These are phyloP conservation scores for Mycena galopus DNA, from an alignment of 768 basidiomycete genomes.

Conservation along the genomic window DNA sequence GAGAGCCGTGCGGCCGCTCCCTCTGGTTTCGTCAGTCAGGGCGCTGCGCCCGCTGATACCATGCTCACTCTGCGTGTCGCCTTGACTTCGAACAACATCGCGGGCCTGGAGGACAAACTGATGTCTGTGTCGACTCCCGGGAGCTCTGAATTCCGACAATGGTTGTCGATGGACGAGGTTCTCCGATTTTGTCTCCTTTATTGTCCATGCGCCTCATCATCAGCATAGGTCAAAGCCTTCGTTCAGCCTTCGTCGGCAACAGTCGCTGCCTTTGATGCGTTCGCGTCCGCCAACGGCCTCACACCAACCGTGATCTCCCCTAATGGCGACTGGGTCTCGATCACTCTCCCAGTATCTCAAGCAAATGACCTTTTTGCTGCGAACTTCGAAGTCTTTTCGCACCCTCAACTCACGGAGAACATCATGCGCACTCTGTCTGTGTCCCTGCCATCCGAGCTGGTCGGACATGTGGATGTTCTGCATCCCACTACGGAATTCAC, in stretches of 20 bases:
- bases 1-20: background rate
- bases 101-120: background rate
- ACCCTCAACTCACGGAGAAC: background rate
- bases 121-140: conserved; percentile 2
- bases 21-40: background rate
- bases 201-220: background rate
- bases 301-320: conserved; percentile 1
- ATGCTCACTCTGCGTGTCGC: conserved; percentile 3
- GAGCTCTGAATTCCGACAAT: background rate
- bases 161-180: conserved; percentile 6
- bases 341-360: background rate
- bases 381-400: background rate
- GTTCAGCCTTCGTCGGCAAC: background rate
- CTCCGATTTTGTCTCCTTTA: no score
- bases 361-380: conserved; percentile 5
- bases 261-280: background rate
- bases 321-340: background rate
- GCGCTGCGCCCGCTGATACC: background rate
- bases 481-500: conserved; percentile 4
- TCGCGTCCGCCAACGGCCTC: background rate
- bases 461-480: background rate
- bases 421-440: conserved; percentile 4
- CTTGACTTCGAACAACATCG: background rate
- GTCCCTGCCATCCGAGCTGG: conserved; percentile 1
- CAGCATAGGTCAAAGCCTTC: background rate